These are phyloP conservation scores for Calamus simplicifolius DNA, from an alignment of 176 grass and related monocot genomes.

Conservation along the genomic window DNA sequence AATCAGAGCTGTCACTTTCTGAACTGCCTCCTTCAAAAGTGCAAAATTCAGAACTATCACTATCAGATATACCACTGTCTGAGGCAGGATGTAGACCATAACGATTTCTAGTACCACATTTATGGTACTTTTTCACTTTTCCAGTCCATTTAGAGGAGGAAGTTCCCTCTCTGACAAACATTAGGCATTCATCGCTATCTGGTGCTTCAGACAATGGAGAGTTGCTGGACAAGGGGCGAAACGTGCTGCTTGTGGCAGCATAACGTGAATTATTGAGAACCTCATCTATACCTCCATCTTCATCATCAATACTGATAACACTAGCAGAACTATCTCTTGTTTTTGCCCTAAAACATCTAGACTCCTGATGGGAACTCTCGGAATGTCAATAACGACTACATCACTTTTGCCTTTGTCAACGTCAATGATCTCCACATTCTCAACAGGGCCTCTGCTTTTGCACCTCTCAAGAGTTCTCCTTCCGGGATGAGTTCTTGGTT, in stretches of 20 bases:
- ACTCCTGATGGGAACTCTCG: constrained; percentile 16
- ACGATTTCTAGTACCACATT: constrained; percentile 32
- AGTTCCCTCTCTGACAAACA: constrained; percentile 11
- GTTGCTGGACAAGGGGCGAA: neutral
- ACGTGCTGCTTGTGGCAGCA: neutral
- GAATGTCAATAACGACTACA: constrained; percentile 30
- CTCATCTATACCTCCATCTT: constrained; percentile 29
- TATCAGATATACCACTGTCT: constrained; percentile 34
- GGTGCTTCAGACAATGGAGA: neutral
- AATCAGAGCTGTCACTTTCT: constrained; percentile 41
- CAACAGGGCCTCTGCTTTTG: constrained; percentile 15
- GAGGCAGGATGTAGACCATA: constrained; percentile 40
- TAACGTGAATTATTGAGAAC: neutral
- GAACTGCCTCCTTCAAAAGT: constrained; percentile 1
- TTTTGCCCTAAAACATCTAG: constrained; percentile 13
- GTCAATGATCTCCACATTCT: constrained; percentile 39
- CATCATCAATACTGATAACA: constrained; percentile 80
- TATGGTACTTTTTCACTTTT: neutral
- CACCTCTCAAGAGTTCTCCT: constrained; percentile 24
- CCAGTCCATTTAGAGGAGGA: constrained; percentile 1
- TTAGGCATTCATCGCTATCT: constrained; percentile 9
- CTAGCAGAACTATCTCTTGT: constrained; percentile 19
- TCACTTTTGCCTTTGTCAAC: constrained; percentile 30
- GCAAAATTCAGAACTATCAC: constrained; percentile 23
- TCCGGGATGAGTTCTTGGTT: constrained; percentile 8